These are phyloP conservation scores for Leucocoprinus birnbaumii DNA, from an alignment of 768 basidiomycete species.

Conservation along the genomic window DNA sequence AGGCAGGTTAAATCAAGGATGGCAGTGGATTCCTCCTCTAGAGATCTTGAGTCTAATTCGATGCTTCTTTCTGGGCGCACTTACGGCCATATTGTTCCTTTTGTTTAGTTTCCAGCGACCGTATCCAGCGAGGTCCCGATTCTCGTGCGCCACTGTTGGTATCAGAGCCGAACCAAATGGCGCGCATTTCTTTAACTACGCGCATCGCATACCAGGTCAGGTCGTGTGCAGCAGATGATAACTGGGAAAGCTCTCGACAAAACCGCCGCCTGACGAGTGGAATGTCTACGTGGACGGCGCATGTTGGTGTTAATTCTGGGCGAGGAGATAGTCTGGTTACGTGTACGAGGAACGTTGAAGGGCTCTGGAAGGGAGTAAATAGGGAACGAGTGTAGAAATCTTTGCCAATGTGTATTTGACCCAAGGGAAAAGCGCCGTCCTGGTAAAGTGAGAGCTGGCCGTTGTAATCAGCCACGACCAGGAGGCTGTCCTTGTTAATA, in stretches of 20 bases:
- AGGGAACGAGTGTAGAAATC: slow-evolving; percentile 39
- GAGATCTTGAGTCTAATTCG: slow-evolving; percentile 14
- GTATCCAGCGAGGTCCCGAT: slow-evolving; percentile 71
- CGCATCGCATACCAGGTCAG: slow-evolving; percentile 71
- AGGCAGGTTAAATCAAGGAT: slow-evolving; percentile 70
- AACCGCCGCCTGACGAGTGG: slow-evolving; percentile 55
- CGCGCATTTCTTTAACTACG: slow-evolving; percentile 69
- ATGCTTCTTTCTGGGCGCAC: slow-evolving; percentile 18
- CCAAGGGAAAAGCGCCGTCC: slow-evolving; percentile 76
- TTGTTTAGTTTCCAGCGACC: slow-evolving; percentile 60
- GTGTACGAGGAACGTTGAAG: slow-evolving; percentile 24
- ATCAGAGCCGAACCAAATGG: slow-evolving; percentile 71
- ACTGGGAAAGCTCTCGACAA: slow-evolving; percentile 65
- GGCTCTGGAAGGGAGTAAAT: slow-evolving; percentile 36
- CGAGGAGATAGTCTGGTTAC: slow-evolving; percentile 34
- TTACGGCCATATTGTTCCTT: slow-evolving; percentile 65
- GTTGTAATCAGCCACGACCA: slow-evolving; percentile 54
- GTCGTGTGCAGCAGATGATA: slow-evolving; percentile 68
- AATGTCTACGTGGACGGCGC: slow-evolving; percentile 35
- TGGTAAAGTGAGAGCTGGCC: slow-evolving; percentile 66
- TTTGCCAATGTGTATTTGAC: slow-evolving; percentile 24
- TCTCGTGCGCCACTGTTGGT: slow-evolving; percentile 65
- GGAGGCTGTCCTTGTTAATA: slow-evolving; percentile 61
- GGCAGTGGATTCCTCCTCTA: slow-evolving; percentile 61
- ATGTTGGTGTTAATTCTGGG: neutral